These are phyloP conservation scores for Salix koriyanagi DNA, from an alignment of 345 rosid genomes.

Conservation along the genomic window DNA sequence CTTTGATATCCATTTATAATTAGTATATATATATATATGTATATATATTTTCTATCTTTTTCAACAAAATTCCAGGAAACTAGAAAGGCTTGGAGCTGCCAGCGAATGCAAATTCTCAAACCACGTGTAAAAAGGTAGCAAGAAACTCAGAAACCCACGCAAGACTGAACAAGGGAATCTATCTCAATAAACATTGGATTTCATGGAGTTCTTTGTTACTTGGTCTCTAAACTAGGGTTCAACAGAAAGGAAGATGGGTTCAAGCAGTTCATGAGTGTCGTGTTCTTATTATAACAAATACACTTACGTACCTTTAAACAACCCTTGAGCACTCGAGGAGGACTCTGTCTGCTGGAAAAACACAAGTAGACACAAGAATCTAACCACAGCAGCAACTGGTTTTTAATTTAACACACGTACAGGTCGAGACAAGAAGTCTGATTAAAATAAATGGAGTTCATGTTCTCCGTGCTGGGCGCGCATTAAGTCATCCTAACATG, in stretches of 20 bases:
- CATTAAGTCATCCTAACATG: conserved; percentile 2
- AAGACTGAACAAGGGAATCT: background rate
- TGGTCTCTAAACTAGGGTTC: conserved; percentile 14
- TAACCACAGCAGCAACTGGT: background rate
- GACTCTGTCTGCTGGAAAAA: conserved; percentile 15
- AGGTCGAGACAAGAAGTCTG: conserved; percentile 24
- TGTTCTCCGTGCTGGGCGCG: conserved; percentile 8
- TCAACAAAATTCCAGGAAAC: no score
- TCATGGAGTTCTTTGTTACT: background rate
- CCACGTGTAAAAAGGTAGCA: background rate
- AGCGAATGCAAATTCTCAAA: background rate
- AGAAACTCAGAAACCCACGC: background rate
- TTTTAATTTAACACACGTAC: conserved; percentile 5
- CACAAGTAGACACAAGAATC: conserved; percentile 17
- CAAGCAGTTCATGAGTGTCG: conserved; percentile 3
- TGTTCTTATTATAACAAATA: conserved; percentile 6
- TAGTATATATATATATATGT: no score
- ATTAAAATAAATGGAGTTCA: conserved; percentile 18
- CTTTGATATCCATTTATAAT: no score
- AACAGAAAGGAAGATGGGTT: conserved; percentile 1
- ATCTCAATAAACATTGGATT: background rate
- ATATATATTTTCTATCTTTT: no score
- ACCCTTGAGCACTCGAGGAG: conserved; percentile 22
- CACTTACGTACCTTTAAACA: background rate
- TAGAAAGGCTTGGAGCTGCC: background rate